Evolutionary conservation across 2,329 filamentous ascomycete genomes (phyloP).

Genomic region (Trichoderma semiorbis): DNA sequence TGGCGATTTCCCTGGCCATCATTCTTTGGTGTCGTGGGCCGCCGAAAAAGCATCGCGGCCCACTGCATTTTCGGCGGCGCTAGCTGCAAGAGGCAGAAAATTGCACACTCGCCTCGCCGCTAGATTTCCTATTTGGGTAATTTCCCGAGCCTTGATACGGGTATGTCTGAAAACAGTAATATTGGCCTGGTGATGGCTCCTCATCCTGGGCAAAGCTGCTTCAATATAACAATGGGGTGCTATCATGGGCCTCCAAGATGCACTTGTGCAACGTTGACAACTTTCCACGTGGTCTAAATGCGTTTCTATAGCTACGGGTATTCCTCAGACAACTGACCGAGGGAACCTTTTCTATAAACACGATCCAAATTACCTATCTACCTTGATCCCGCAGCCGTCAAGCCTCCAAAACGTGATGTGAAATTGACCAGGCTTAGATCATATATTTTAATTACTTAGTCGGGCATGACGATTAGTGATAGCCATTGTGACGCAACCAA

Average conservation of each 20-base stretch:
- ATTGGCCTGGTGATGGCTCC: neutral
- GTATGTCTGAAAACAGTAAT: neutral
- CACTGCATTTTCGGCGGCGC: conserved; percentile 1
- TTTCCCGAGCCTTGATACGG: neutral
- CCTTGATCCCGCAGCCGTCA: neutral
- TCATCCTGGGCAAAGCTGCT: neutral
- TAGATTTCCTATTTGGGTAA: neutral
- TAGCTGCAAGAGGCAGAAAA: neutral
- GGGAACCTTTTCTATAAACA: neutral
- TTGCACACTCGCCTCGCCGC: neutral
- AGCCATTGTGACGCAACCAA: too few species aligned
- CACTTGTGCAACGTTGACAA: neutral
- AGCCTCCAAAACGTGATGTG: accelerated
- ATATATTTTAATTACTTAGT: neutral
- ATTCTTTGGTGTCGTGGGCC: conserved; percentile 13
- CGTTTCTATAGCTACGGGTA: neutral
- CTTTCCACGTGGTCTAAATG: neutral
- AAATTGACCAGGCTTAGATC: neutral
- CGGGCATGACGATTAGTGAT: too few species aligned
- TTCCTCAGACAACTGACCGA: neutral
- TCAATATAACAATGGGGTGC: neutral
- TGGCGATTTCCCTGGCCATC: conserved; percentile 5
- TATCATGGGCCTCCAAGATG: neutral
- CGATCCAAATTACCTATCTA: neutral
- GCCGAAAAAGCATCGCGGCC: neutral